Conservation (phyloP, 202 grass and related monocot species). For the Dendrocalamus latiflorus region DNA sequence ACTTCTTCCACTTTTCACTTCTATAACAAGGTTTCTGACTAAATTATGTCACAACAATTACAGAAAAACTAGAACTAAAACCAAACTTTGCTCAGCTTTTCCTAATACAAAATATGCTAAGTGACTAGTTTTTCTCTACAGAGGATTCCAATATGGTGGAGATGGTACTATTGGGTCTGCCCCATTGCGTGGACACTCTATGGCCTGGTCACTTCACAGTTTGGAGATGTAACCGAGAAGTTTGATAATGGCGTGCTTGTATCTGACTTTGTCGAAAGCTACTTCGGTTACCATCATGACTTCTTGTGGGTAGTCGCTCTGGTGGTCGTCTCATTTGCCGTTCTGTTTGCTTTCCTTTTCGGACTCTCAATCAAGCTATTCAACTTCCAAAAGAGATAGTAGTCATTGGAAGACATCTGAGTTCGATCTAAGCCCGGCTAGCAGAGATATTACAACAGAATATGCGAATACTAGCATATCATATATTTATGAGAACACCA, state of each 20-base stretch:
- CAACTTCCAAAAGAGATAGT: constrained; percentile 66
- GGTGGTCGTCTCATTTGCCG: constrained; percentile 40
- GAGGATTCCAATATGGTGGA: constrained; percentile 83
- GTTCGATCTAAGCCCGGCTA: neutral
- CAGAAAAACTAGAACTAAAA: neutral
- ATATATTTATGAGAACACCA: neutral
- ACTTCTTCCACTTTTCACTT: neutral
- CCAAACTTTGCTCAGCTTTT: neutral
- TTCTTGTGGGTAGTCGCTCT: constrained; percentile 46
- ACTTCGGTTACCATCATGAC: constrained; percentile 52
- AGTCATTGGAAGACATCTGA: neutral
- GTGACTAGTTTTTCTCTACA: constrained; percentile 7
- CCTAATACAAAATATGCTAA: neutral
- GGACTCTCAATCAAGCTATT: constrained; percentile 52
- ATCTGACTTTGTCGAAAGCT: constrained; percentile 46
- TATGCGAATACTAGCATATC: constrained; percentile 11
- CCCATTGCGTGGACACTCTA: constrained; percentile 73
- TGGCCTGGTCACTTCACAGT: constrained; percentile 58
- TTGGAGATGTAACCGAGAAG: constrained; percentile 36
- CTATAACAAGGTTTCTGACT: neutral
- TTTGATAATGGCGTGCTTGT: constrained; percentile 16
- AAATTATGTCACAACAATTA: neutral
- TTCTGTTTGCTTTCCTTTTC: constrained; percentile 55
- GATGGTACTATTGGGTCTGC: constrained; percentile 73
- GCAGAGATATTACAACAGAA: neutral